A percentile compares a stretch with the other conserved stretches of the same genome.
These are phyloP conservation scores for Emericellopsis terricola DNA, from an alignment of 495 filamentous ascomycete genomes.

Conservation along the genomic window DNA sequence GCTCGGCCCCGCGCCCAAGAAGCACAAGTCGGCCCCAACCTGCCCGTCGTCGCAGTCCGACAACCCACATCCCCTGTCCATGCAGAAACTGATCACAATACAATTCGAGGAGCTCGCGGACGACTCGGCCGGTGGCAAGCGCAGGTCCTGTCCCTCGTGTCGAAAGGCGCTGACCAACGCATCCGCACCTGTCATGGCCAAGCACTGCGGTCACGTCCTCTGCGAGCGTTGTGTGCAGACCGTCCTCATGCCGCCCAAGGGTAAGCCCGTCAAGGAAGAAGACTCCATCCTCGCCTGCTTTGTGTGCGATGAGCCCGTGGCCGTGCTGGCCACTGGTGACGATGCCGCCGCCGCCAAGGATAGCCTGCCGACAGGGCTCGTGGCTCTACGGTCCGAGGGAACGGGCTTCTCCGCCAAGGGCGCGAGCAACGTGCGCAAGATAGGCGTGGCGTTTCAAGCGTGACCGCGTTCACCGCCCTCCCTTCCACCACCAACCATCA, in stretches of 20 bases:
- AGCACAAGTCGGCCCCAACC: conserved; percentile 50
- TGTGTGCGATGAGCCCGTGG: conserved; percentile 70
- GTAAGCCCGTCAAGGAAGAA: conserved; percentile 40
- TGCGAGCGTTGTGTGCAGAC: conserved; percentile 78
- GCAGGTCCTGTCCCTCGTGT: conserved; percentile 72
- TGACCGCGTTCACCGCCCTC: conserved; percentile 11
- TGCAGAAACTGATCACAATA: conserved; percentile 65
- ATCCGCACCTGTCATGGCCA: conserved; percentile 69
- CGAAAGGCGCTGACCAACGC: conserved; percentile 70
- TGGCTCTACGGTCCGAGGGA: conserved; percentile 73
- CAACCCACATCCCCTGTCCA: conserved; percentile 55
- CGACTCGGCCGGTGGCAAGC: conserved; percentile 26
- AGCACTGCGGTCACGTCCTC: conserved; percentile 86
- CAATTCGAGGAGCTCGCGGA: conserved; percentile 65
- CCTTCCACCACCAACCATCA: neutral
- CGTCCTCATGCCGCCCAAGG: conserved; percentile 54
- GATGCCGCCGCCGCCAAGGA: conserved; percentile 36
- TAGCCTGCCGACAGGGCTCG: conserved; percentile 52
- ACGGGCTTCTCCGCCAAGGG: conserved; percentile 87
- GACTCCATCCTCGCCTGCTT: conserved; percentile 51
- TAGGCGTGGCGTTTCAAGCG: conserved; percentile 72
- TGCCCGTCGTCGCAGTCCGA: conserved; percentile 64
- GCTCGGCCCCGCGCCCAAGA: conserved; percentile 34
- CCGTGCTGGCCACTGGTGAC: conserved; percentile 16
- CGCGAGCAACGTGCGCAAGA: conserved; percentile 61